Conservation (phyloP, 2,329 filamentous ascomycete genomes). For the Pyrenochaeta sp. region DNA sequence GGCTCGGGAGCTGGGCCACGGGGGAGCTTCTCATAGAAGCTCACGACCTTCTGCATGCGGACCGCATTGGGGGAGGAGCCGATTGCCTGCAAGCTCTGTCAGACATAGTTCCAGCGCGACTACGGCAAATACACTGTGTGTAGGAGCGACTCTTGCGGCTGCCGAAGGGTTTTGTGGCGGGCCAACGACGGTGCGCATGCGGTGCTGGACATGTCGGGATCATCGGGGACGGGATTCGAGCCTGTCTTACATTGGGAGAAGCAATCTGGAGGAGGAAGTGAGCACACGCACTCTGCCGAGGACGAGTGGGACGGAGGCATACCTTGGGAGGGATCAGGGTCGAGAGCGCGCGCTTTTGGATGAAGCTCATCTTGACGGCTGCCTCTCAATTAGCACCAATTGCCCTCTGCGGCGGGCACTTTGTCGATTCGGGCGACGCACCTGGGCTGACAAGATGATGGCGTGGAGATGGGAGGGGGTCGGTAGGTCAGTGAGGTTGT, state of each 20-base stretch:
- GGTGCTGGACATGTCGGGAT: constrained; percentile 13
- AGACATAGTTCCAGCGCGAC: constrained; percentile 16
- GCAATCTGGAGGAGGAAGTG: constrained; percentile 69
- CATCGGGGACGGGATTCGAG: constrained; percentile 14
- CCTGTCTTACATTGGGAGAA: constrained; percentile 78
- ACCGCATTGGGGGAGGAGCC: constrained; percentile 94
- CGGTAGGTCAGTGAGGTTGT: constrained; percentile 38
- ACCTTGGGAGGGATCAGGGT: constrained; percentile 99
- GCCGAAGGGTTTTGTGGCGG: constrained; percentile 28
- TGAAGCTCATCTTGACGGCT: constrained; percentile 84
- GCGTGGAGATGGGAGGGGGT: constrained; percentile 43
- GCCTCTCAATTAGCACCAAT: constrained; percentile 49
- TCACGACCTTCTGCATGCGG: constrained; percentile 97
- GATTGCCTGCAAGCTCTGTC: constrained; percentile 72
- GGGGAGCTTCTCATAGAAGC: constrained; percentile 98
- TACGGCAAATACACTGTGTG: background rate
- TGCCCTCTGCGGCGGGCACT: constrained; percentile 21
- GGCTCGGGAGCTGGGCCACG: constrained; percentile 86
- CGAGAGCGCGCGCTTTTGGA: constrained; percentile 89
- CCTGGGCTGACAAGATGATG: constrained; percentile 49
- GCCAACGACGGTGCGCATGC: constrained; percentile 14
- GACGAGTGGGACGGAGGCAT: constrained; percentile 44
- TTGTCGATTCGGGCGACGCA: constrained; percentile 29
- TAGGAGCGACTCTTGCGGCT: background rate
- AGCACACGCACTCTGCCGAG: constrained; percentile 39